Evolutionary conservation across 176 grass and related monocot genomes (phyloP), one percentile per base, ranked within the genome.

Genomic region (Phyllostachys edulis): DNA sequence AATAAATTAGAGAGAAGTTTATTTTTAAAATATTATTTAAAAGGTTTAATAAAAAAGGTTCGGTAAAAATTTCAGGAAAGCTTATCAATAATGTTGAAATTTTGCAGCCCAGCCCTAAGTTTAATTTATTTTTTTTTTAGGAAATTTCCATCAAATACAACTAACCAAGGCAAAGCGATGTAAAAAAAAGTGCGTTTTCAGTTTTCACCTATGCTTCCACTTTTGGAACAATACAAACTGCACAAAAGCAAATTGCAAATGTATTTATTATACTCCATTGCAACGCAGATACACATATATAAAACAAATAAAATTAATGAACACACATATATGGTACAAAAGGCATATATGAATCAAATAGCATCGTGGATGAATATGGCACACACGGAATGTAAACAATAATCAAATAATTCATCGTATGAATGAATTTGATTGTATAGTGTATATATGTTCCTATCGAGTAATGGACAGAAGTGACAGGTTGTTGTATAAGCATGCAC

Each of bases 271-370:
- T 24, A 67, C 50, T 78, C 0, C 21, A 38, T 12, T 56, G 46
- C 6, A 67, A 68, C 17, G 44, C 42, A 44, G 46, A 12, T n/a
- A 65, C 20, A 71, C 21, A 71, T 2, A 15, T n/a, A 0, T 18
- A 17, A 18, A 8, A 51, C 3, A 67, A 52, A 38, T 65, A 66
- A 66, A 20, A 49, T 34, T 34, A 41, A 61, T 29, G 24, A 46
- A 46, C n/a, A 9, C 1, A 73, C 4, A 45, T 29, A 18, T 18
- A 63, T 26, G 47, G 32, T 40, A 37, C 8, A 14, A 7, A 63
- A 76, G 49, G 7, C 65, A 57, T 13, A 34, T 20, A 40, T 24
- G 39, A 87, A 79, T 68, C 17, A 54, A 90, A 78, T n/a, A 73
- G 40, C 55, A 90, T 23, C 47, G 61, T 1, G 20, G 39, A 63